Conservation (phyloP, 495 filamentous ascomycete genomes). For the Talaromyces borbonicus region DNA sequence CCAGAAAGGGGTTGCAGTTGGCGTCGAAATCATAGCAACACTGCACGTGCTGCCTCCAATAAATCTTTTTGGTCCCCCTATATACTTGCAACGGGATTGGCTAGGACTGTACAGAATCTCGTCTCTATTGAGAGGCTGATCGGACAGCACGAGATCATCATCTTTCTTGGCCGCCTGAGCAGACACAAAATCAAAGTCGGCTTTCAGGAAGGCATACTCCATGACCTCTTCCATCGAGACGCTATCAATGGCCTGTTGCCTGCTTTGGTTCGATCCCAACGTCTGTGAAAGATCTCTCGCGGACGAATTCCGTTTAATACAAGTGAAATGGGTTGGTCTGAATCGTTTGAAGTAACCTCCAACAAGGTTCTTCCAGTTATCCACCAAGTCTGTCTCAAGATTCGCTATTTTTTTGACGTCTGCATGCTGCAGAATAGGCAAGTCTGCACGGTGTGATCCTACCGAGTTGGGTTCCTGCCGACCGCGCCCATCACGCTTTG, state of each 20-base stretch:
- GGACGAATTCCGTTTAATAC: constrained; percentile 4
- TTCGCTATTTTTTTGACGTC: constrained; percentile 29
- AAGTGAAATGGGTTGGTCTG: constrained; percentile 55
- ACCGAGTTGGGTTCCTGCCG: neutral
- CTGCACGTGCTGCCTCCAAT: constrained; percentile 87
- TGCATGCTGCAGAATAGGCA: constrained; percentile 32
- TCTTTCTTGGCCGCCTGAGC: constrained; percentile 70
- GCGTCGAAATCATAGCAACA: constrained; percentile 81
- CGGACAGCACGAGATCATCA: constrained; percentile 55
- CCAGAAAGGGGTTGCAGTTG: constrained; percentile 88
- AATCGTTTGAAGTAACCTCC: constrained; percentile 94
- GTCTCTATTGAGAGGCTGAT: constrained; percentile 67
- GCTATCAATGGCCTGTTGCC: constrained; percentile 5
- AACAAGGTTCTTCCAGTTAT: constrained; percentile 72
- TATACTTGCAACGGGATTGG: constrained; percentile 41
- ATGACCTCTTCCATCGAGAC: constrained; percentile 45
- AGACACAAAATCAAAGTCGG: constrained; percentile 85
- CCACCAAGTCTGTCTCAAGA: constrained; percentile 57
- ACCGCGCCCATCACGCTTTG: constrained; percentile 3
- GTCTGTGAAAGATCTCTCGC: constrained; percentile 5
- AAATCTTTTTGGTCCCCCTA: constrained; percentile 67
- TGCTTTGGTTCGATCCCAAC: constrained; percentile 3
- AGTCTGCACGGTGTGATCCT: constrained; percentile 9
- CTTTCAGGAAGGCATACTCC: constrained; percentile 83
- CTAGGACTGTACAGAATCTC: constrained; percentile 64